A percentile compares a stretch with the other conserved stretches of the same genome.
Conservation (phyloP, 2,329 filamentous ascomycete genomes). For the Cercospora zeae-maydis region DNA sequence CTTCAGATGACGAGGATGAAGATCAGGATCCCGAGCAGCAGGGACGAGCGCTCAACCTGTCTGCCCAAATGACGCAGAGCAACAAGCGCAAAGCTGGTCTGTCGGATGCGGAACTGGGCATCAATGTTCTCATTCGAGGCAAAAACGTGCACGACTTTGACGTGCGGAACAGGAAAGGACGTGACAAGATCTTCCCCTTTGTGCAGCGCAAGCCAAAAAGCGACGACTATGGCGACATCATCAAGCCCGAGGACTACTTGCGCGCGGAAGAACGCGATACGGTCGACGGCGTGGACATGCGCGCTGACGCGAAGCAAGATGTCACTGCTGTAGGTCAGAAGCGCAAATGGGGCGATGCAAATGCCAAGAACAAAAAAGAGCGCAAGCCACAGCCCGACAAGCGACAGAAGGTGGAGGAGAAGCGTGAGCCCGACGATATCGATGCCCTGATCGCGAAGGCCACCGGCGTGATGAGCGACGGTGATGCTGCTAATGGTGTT, state of each 20-base stretch:
- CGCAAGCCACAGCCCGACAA: slow-evolving; percentile 45
- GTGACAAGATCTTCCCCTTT: slow-evolving; percentile 89
- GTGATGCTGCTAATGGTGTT: slow-evolving; percentile 19
- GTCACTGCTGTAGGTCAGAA: slow-evolving; percentile 72
- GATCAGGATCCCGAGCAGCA: slow-evolving; percentile 88
- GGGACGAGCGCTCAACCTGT: slow-evolving; percentile 85
- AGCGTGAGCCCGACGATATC: slow-evolving; percentile 35
- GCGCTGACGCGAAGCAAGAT: slow-evolving; percentile 49
- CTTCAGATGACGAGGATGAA: slow-evolving; percentile 80
- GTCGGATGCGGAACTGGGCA: slow-evolving; percentile 83
- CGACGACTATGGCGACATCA: slow-evolving; percentile 92
- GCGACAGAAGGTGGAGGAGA: slow-evolving; percentile 23
- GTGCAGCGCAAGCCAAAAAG: slow-evolving; percentile 72
- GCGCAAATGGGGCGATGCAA: slow-evolving; percentile 78
- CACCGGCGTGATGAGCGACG: slow-evolving; percentile 24
- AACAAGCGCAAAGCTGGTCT: slow-evolving; percentile 76
- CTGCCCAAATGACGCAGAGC: slow-evolving; percentile 77
- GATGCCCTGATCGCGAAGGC: slow-evolving; percentile 35
- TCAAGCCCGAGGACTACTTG: slow-evolving; percentile 89
- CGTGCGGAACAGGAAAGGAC: slow-evolving; percentile 82
- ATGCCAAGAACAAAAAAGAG: slow-evolving; percentile 57
- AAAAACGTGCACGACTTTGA: slow-evolving; percentile 93
- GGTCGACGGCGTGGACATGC: slow-evolving; percentile 62
- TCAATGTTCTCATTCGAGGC: slow-evolving; percentile 78
- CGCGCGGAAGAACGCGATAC: slow-evolving; percentile 87